Percentiles rank a stretch among this genome's conserved stretches.
phyloP scores from a whole-genome alignment of 2,329 filamentous ascomycete genomes.

The Fusarium torreyae region DNA sequence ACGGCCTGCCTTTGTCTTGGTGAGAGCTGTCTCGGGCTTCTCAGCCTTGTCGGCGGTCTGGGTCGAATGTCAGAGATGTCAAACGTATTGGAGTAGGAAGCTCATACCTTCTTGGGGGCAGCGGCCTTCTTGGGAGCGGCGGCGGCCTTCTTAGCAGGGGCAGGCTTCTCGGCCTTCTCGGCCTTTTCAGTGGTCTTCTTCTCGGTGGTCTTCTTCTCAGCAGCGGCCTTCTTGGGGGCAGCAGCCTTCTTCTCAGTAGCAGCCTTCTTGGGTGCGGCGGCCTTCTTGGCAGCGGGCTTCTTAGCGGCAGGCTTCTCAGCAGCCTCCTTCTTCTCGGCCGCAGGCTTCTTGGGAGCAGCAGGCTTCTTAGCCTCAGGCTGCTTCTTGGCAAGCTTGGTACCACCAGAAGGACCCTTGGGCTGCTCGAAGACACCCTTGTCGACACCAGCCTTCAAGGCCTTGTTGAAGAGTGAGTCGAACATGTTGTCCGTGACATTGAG shows the following conservation, averaged over 20 bases:
- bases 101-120: constrained; percentile 42
- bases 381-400: constrained; percentile 94
- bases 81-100: background rate
- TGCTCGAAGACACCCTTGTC: constrained; percentile 90
- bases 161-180: constrained; percentile 65
- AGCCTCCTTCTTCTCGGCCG: constrained; percentile 55
- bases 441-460: constrained; percentile 84
- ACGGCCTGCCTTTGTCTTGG: constrained; percentile 89
- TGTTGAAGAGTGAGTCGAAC: constrained; percentile 86
- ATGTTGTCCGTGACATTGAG: constrained; percentile 66
- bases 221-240: constrained; percentile 56
- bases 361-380: constrained; percentile 60
- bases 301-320: constrained; percentile 52
- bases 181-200: constrained; percentile 46
- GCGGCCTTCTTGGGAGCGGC: constrained; percentile 53
- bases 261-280: constrained; percentile 57
- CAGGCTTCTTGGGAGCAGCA: constrained; percentile 52
- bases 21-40: constrained; percentile 75
- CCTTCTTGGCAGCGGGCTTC: constrained; percentile 55
- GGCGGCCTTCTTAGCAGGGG: constrained; percentile 76
- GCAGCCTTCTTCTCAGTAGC: constrained; percentile 52
- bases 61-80: constrained; percentile 8
- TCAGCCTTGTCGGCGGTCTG: constrained; percentile 62
- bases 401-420: constrained; percentile 92
- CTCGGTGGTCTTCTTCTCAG: constrained; percentile 33